These are phyloP conservation scores for Metschnikowia dekortorum DNA, from an alignment of 805 yeast genomes.

Conservation along the genomic window DNA sequence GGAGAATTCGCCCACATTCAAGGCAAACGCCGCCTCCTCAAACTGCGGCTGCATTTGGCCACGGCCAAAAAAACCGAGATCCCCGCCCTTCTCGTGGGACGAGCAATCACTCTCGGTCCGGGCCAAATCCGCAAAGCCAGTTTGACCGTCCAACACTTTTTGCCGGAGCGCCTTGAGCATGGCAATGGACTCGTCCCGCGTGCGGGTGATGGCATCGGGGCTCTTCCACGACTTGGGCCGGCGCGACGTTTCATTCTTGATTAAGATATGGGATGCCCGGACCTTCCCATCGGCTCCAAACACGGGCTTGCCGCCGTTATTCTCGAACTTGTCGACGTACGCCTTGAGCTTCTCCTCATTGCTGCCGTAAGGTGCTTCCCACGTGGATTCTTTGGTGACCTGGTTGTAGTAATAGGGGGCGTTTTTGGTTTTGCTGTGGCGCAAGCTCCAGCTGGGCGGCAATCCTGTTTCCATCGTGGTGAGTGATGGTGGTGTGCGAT, in stretches of 20 bases:
- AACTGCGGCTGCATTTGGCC: conserved; percentile 96
- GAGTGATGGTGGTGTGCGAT: not conserved
- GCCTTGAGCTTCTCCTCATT: conserved; percentile 54
- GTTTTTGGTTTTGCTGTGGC: conserved; percentile 72
- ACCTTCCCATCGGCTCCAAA: conserved; percentile 50
- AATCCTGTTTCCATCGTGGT: conserved; percentile 58
- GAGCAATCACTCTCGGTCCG: conserved; percentile 83
- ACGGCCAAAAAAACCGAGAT: conserved; percentile 79
- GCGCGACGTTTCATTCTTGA: conserved; percentile 80
- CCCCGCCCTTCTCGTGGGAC: conserved; percentile 85
- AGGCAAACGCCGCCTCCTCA: conserved; percentile 78
- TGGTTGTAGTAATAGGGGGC: conserved; percentile 80
- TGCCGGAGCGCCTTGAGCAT: conserved; percentile 55
- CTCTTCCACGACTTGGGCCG: conserved; percentile 91
- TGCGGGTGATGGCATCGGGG: conserved; percentile 62
- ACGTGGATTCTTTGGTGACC: conserved; percentile 65
- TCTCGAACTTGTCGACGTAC: conserved; percentile 46
- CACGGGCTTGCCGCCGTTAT: conserved; percentile 27
- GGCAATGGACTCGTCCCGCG: conserved; percentile 79
- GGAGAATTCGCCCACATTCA: conserved; percentile 80
- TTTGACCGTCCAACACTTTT: conserved; percentile 59
- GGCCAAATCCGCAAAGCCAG: conserved; percentile 68
- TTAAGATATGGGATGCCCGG: conserved; percentile 73
- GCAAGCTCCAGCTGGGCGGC: conserved; percentile 81
- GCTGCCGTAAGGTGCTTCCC: conserved; percentile 91